Conservation (phyloP, 306 rosid genomes). For the Acacia melanoxylon region DNA sequence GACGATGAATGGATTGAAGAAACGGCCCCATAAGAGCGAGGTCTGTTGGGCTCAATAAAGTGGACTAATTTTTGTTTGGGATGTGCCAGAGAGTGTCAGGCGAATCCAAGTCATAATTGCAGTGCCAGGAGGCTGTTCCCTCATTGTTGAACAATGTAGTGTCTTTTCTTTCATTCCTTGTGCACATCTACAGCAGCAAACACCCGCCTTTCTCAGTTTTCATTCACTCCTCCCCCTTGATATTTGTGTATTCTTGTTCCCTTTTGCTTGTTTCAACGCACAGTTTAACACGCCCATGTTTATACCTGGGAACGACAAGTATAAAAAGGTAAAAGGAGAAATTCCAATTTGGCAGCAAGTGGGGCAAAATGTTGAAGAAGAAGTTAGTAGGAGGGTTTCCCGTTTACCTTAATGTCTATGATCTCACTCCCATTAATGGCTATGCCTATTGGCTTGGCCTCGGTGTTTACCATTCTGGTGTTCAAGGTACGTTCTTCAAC, state of each 20-base stretch:
- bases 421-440: conserved; percentile 90
- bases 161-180: background rate
- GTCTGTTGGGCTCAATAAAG: background rate
- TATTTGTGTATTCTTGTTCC: background rate
- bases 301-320: background rate
- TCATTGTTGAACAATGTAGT: background rate
- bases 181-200: background rate
- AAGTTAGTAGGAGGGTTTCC: conserved; percentile 70
- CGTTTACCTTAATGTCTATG: conserved; percentile 86
- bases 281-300: background rate
- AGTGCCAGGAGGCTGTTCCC: background rate
- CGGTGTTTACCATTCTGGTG: conserved; percentile 95
- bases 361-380: conserved; percentile 58
- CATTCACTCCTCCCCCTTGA: background rate
- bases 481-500: conserved; percentile 57
- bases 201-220: background rate
- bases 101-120: background rate
- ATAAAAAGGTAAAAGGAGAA: background rate
- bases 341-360: background rate
- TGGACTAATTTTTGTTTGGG: background rate
- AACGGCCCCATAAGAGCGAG: background rate
- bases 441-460: conserved; percentile 97
- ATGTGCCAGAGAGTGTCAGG: background rate
- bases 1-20: background rate
- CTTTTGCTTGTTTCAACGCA: background rate